A percentile compares a stretch with the other conserved stretches of the same genome.
These are phyloP conservation scores for Globisporangium paroecandrum DNA, from an alignment of 352 stramenopile genomes.

Conservation along the genomic window DNA sequence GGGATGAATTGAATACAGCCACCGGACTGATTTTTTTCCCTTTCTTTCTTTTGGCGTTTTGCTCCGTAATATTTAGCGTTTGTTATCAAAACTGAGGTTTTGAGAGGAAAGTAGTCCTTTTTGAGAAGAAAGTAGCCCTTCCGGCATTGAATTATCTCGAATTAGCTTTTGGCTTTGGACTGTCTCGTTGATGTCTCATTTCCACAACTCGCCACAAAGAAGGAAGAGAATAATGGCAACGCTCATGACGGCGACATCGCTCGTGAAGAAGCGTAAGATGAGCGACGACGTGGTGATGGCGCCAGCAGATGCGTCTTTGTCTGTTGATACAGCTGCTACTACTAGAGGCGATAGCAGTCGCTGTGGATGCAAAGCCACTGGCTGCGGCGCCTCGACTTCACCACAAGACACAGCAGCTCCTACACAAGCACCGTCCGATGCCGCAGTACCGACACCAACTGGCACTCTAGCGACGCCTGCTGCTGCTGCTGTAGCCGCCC, in stretches of 20 bases:
- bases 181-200: not conserved
- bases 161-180: not conserved
- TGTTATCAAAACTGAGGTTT: not conserved
- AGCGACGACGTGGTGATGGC: not conserved
- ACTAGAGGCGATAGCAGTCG: not conserved
- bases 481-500: not conserved
- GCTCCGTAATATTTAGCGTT: not conserved
- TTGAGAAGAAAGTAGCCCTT: not conserved
- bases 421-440: not conserved
- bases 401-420: not conserved
- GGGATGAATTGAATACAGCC: too few species aligned
- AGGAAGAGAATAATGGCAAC: not conserved
- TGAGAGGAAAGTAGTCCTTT: not conserved
- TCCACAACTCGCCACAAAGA: not conserved
- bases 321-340: too few species aligned
- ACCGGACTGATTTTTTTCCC: not conserved
- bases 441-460: not conserved
- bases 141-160: not conserved
- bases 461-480: not conserved
- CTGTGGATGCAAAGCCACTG: not conserved
- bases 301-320: not conserved
- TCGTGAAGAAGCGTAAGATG: slow-evolving; percentile 15
- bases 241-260: not conserved
- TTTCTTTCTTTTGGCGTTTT: not conserved
- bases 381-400: not conserved